A percentile compares a stretch with the other conserved stretches of the same genome.
These are phyloP conservation scores for Leptomonas seymouri DNA, from an alignment of 208 protist genomes.

Conservation along the genomic window DNA sequence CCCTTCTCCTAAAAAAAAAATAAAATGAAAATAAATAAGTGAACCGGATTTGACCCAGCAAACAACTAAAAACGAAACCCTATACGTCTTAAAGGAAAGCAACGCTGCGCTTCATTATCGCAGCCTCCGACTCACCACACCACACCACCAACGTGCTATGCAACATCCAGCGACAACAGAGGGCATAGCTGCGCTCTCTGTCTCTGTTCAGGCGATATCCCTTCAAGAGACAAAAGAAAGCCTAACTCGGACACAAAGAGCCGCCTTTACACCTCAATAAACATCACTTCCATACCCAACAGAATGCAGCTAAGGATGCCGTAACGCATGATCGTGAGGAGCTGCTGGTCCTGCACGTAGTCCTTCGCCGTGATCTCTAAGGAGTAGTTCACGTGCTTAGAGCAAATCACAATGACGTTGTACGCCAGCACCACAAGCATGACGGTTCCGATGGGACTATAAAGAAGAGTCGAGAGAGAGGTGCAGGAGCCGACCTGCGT, in stretches of 20 bases:
- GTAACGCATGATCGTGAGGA: conserved; percentile 86
- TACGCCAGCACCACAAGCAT: conserved; percentile 84
- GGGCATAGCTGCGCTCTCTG: too few relatives aligned
- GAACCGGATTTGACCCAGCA: conserved; percentile 14
- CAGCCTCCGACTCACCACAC: too few relatives aligned
- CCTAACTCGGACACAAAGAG: neutral
- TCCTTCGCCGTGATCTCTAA: conserved; percentile 90
- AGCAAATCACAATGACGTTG: conserved; percentile 84
- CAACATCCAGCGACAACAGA: too few relatives aligned
- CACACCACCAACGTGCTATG: too few relatives aligned
- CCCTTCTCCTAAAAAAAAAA: neutral
- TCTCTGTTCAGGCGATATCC: too few relatives aligned
- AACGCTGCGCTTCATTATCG: too few relatives aligned
- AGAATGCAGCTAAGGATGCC: conserved; percentile 81
- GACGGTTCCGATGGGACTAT: conserved; percentile 76
- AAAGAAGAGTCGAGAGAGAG: conserved; percentile 72
- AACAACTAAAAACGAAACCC: conserved; percentile 5
- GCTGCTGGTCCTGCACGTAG: conserved; percentile 90
- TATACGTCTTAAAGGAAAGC: conserved; percentile 5
- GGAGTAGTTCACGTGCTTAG: conserved; percentile 84
- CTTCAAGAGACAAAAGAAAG: too few relatives aligned
- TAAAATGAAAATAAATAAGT: conserved; percentile 1
- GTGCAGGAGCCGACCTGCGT: conserved; percentile 57
- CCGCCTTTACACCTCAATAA: conserved; percentile 73
- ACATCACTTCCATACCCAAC: conserved; percentile 84